Conservation (phyloP, 106 monocot species). For the Hemerocallis citrina region DNA sequence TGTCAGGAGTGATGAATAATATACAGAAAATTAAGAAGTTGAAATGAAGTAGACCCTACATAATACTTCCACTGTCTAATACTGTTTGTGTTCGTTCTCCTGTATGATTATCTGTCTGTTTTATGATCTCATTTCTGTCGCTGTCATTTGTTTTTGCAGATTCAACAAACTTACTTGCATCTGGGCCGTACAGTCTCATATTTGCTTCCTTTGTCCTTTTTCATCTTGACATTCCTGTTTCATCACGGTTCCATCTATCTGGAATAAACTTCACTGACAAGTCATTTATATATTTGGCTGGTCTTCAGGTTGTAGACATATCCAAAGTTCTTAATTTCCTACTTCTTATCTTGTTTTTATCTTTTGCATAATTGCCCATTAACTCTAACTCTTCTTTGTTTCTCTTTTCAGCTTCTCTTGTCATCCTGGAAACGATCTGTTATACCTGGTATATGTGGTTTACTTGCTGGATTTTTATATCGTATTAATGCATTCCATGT, state of each 20-base stretch:
- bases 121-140: not conserved
- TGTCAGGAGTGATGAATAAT: too few species aligned
- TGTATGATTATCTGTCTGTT: not conserved
- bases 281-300: constrained; percentile 25
- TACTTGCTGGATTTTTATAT: constrained; percentile 69
- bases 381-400: not conserved
- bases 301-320: constrained; percentile 18
- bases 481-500: constrained; percentile 66
- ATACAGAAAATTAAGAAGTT: too few species aligned
- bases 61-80: not conserved
- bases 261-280: constrained; percentile 23
- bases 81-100: not conserved
- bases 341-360: not conserved
- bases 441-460: constrained; percentile 84
- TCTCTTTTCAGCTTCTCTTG: constrained; percentile 60
- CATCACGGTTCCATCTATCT: constrained; percentile 20
- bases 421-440: constrained; percentile 76
- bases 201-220: constrained; percentile 63
- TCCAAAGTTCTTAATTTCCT: not conserved
- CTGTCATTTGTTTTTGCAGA: constrained; percentile 38
- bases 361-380: constrained; percentile 2
- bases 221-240: constrained; percentile 21
- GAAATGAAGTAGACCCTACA: too few species aligned
- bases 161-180: constrained; percentile 31
- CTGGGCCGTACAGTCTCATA: constrained; percentile 91